Base-by-base conservation (phyloP, 2,329 filamentous ascomycete species). In the Scytalidium sp. region DNA sequence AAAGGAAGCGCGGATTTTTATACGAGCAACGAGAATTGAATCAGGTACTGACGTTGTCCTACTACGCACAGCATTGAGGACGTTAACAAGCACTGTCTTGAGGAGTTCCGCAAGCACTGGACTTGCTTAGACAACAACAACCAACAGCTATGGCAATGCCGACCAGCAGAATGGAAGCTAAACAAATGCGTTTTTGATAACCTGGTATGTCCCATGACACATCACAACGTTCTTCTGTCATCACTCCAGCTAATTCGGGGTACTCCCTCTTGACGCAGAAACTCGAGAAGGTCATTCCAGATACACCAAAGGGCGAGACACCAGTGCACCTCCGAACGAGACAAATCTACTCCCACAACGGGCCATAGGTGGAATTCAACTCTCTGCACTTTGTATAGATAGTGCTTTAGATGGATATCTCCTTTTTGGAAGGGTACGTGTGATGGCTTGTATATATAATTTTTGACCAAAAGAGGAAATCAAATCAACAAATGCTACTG, bases 151-250 rank as follows among this genome's bases (percentile, higher is more conserved):
- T 99, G 90, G 88, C 90, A 97, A 67, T 99, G 94, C 77, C 84
- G 94, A 63, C 85, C 84, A 64, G 78, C 81, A 56, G 94, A 99
- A 78, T 86, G 90, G 82, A 85, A 85, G 67, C 76, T 99, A 64
- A 99, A 97, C 79, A 87, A 86, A 75, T 99, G 94, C 72, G 92
- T 97, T 44, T 97, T 88, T 67, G 87, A 97, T 60, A 97, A 97
- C 70, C 73, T 99, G 76, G 94, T 99, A 78, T 55, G 88, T 78
- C 21, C 23, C 45, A 25, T 19, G 17, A 47, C 20, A 25, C 40
- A 39, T 43, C 32, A 8, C 32, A 36, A 36, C n/a, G n/a, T 36
- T n/a, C 32, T 4, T 36, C 13, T 9, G 9, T 15, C 20, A 13
- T 43, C 27, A 20, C 20, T n/a, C 32, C 4, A 25, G 2, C 43